phyloP scores from a whole-genome alignment of 2,329 filamentous ascomycete genomes.

The Thielaviopsis ethacetica region DNA sequence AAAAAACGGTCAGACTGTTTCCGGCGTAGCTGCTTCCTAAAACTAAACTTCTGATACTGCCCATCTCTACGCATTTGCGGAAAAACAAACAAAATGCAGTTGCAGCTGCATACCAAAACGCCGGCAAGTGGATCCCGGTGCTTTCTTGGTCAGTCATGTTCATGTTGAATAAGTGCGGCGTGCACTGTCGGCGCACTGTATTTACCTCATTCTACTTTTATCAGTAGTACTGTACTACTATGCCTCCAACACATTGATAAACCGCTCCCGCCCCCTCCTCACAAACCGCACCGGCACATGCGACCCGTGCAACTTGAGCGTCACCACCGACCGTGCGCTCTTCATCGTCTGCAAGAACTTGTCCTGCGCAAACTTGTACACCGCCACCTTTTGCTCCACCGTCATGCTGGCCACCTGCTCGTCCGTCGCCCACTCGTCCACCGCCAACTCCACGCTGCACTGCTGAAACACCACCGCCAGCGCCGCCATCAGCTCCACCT shows the following conservation, averaged over 20 bases:
- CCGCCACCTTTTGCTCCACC: constrained; percentile 24
- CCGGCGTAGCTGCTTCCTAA: no score
- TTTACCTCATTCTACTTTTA: background rate
- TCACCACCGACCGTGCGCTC: constrained; percentile 46
- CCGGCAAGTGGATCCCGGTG: background rate
- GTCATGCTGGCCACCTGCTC: constrained; percentile 37
- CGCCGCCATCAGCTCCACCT: constrained; percentile 40
- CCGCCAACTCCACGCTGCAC: constrained; percentile 54
- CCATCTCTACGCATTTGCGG: no score
- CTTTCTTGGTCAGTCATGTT: background rate
- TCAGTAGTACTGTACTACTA: background rate
- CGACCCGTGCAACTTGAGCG: constrained; percentile 48
- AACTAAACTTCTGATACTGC: no score
- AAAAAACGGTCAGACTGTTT: no score
- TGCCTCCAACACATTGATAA: constrained; percentile 26
- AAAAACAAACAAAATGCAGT: no score
- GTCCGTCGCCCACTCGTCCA: constrained; percentile 40
- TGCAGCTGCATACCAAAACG: background rate
- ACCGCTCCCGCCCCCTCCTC: constrained; percentile 52
- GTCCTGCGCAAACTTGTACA: constrained; percentile 46
- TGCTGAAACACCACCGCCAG: constrained; percentile 38
- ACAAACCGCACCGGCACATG: constrained; percentile 53
- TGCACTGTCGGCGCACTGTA: background rate
- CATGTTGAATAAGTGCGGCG: background rate
- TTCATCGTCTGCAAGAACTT: constrained; percentile 35